Evolutionary conservation across 2,329 filamentous ascomycete species (phyloP).

Genomic region (Pseudogymnoascus sp.): DNA sequence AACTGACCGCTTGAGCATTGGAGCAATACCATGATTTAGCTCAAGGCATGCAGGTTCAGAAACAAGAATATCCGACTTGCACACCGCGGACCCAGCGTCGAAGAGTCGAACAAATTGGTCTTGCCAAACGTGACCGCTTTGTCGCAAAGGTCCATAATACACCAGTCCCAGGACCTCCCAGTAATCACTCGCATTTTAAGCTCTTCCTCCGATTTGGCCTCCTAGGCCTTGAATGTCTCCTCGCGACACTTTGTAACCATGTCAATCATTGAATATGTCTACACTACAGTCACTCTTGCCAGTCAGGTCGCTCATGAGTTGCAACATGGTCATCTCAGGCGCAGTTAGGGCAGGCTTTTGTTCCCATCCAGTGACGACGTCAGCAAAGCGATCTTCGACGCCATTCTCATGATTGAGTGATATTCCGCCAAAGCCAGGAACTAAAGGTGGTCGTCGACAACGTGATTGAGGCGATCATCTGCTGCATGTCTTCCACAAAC

Average conservation of each 20-base stretch:
- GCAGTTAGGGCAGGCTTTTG: background rate
- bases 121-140: conserved; percentile 12
- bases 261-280: conserved; percentile 13
- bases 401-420: background rate
- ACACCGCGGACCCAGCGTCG: conserved; percentile 26
- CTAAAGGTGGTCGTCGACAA: background rate
- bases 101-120: conserved; percentile 7
- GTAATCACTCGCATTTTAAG: conserved; percentile 10
- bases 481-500: no score
- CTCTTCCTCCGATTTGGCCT: background rate
- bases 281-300: background rate
- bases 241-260: conserved; percentile 18
- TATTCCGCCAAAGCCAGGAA: background rate
- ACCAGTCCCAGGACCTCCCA: conserved; percentile 13
- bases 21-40: conserved; percentile 36
- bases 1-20: conserved; percentile 41
- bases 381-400: background rate
- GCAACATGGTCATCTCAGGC: background rate
- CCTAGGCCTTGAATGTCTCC: conserved; percentile 14
- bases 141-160: conserved; percentile 13
- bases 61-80: conserved; percentile 45
- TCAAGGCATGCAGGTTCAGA: conserved; percentile 30
- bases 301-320: background rate
- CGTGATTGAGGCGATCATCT: no score
- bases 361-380: background rate